Evolutionary conservation across 495 filamentous ascomycete species (phyloP), one percentile per base, ranked within the genome.

Genomic region (Aspergillus carlsbadensis): DNA sequence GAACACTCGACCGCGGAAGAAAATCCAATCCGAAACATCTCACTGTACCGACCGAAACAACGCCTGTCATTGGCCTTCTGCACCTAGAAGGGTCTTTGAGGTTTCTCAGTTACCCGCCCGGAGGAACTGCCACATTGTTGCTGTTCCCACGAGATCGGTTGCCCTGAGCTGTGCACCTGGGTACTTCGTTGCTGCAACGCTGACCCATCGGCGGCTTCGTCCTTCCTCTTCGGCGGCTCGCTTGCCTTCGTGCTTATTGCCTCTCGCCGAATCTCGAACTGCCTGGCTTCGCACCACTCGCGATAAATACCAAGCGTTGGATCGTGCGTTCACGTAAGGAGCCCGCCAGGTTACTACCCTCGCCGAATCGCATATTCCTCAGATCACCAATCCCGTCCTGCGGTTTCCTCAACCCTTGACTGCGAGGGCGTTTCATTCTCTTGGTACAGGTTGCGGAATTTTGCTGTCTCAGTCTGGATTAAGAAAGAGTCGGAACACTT

Each of bases 1-100:
- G 57, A 48, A 54, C 39, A 26, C 36, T 62, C 52, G 52, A 61
- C 58, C 62, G 62, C 62, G 64, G 69, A 66, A 66, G 58, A 62
- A 64, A 39, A 60, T 46, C 61, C 54, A 52, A 39, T 58, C 44
- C 41, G 46, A 63, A 56, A 51, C 52, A 55, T 33, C 56, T 47
- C 56, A 24, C 49, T 41, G 31, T 40, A 51, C 43, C 34, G 20
- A 41, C 15, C 44, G 37, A 45, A 52, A 33, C 26, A 52, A 21
- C 58, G 34, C 26, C 17, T 45, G 33, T 41, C 17, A 56, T 60
- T 56, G 58, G 53, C 34, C 48, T 33, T 54, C 42, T 14, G 33
- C 50, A 39, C 22, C 42, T 22, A 6, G 14, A 60, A 44, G 29
- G 48, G 33, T 48, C 47, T 53, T 37, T 21, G 33, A 45, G 18